Conservation (phyloP, 352 stramenopile genomes). For the Globisporangium parvum region DNA sequence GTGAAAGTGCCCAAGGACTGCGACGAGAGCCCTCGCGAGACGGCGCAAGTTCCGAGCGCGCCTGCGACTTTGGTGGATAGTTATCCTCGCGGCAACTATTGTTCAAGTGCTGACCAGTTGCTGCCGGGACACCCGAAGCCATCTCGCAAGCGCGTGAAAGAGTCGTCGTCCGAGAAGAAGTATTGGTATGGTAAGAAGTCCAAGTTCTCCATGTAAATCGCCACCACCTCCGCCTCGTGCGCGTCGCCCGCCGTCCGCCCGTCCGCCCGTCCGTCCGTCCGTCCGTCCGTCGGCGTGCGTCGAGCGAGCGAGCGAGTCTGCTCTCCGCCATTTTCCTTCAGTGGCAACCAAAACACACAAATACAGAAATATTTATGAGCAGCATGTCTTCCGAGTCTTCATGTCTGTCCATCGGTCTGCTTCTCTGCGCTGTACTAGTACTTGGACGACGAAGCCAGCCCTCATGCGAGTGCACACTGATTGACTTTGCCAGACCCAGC, state of each 20-base stretch:
- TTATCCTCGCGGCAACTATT: slow-evolving; percentile 58
- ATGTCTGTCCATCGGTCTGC: too few species aligned
- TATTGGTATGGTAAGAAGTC: slow-evolving; percentile 57
- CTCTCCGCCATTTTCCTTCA: background rate
- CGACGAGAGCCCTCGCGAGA: slow-evolving; percentile 48
- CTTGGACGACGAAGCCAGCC: too few species aligned
- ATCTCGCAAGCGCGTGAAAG: slow-evolving; percentile 41
- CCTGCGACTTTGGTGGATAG: slow-evolving; percentile 36
- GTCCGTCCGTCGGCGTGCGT: too few species aligned
- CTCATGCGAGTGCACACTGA: too few species aligned
- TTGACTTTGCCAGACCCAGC: too few species aligned
- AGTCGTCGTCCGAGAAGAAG: slow-evolving; percentile 32
- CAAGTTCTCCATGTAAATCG: slow-evolving; percentile 55
- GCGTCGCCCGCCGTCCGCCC: too few species aligned
- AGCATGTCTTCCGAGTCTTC: too few species aligned
- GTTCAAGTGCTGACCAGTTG: slow-evolving; percentile 77
- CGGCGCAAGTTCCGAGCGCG: slow-evolving; percentile 30
- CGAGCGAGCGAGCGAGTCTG: too few species aligned
- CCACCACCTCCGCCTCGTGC: too few species aligned
- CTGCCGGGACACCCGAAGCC: slow-evolving; percentile 30
- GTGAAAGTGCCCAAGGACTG: slow-evolving; percentile 42
- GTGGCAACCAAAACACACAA: background rate
- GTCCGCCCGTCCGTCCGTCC: background rate
- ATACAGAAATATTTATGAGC: background rate
- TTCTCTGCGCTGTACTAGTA: too few species aligned